Percentiles rank a stretch among this genome's conserved stretches.
Conservation (phyloP, 495 filamentous ascomycete genomes). For the Xylaria longipes region DNA sequence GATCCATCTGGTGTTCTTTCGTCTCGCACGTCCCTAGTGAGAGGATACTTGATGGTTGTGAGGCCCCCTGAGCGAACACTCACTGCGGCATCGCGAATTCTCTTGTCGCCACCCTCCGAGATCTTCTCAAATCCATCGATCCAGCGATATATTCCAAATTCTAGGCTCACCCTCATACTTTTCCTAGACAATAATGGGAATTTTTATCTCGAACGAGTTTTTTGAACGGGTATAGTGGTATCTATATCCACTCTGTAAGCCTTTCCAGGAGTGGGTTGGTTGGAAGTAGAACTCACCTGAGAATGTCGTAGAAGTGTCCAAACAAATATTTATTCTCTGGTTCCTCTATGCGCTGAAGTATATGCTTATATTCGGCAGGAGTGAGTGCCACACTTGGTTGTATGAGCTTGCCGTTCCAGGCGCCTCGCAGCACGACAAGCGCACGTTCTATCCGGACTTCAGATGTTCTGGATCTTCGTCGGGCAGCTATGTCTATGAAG, state of each 20-base stretch:
- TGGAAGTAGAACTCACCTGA: neutral
- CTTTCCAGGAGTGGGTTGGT: neutral
- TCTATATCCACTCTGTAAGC: neutral
- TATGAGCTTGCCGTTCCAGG: neutral
- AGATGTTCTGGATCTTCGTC: neutral
- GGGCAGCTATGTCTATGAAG: neutral
- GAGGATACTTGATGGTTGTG: neutral
- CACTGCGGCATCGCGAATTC: neutral
- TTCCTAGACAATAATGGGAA: neutral
- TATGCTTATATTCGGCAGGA: neutral
- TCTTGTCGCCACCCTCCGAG: neutral
- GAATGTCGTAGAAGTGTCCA: neutral
- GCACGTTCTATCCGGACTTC: neutral
- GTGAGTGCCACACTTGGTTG: neutral
- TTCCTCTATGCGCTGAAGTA: neutral
- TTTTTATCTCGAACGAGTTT: neutral
- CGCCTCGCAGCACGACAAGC: neutral
- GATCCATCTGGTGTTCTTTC: neutral
- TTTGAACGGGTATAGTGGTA: neutral
- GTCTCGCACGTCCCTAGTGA: neutral
- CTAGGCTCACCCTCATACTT: neutral
- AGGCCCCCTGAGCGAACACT: neutral
- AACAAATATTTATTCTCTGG: neutral
- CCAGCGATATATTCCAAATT: neutral
- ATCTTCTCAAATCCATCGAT: neutral